A percentile compares a stretch with the other conserved stretches of the same genome.
phyloP scores from a whole-genome alignment of 345 rosid species.

The Populus ilicifolia region DNA sequence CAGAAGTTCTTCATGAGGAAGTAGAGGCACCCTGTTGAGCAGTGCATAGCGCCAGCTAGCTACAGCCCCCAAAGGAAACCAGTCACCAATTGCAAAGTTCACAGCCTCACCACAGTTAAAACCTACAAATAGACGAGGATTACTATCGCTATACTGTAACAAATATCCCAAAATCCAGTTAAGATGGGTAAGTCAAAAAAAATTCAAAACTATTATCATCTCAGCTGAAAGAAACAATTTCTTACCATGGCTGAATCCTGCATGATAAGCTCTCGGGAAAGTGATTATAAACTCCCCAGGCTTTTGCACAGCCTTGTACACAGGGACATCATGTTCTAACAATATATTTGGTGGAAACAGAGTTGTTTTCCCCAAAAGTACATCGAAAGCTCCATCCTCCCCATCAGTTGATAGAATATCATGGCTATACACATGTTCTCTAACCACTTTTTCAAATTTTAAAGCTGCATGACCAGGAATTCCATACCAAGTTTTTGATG shows the following conservation, averaged over 20 bases:
- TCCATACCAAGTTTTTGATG: conserved; percentile 99
- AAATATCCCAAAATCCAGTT: not conserved
- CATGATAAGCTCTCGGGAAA: conserved; percentile 97
- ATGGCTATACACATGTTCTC: conserved; percentile 69
- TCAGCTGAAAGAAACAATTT: not conserved
- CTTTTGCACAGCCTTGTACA: conserved; percentile 92
- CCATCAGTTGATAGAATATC: conserved; percentile 73
- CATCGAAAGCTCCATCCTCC: conserved; percentile 97
- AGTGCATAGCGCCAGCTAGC: conserved; percentile 91
- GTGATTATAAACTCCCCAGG: conserved; percentile 94
- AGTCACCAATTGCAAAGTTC: conserved; percentile 93
- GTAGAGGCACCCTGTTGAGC: conserved; percentile 83
- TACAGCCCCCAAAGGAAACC: conserved; percentile 94
- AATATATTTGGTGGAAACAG: conserved; percentile 88
- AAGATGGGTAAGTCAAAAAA: not conserved
- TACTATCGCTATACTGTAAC: not conserved
- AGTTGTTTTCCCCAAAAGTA: conserved; percentile 94
- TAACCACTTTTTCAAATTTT: conserved; percentile 85
- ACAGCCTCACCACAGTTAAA: conserved; percentile 99
- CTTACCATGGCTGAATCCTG: conserved; percentile 98
- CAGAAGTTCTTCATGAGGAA: conserved; percentile 95
- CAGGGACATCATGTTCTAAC: conserved; percentile 81
- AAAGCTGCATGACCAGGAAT: conserved; percentile 93
- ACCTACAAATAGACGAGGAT: conserved; percentile 46
- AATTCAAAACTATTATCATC: not conserved